Base-by-base conservation (phyloP, 768 basidiomycete genomes). In the Scleroderma citrinum region DNA sequence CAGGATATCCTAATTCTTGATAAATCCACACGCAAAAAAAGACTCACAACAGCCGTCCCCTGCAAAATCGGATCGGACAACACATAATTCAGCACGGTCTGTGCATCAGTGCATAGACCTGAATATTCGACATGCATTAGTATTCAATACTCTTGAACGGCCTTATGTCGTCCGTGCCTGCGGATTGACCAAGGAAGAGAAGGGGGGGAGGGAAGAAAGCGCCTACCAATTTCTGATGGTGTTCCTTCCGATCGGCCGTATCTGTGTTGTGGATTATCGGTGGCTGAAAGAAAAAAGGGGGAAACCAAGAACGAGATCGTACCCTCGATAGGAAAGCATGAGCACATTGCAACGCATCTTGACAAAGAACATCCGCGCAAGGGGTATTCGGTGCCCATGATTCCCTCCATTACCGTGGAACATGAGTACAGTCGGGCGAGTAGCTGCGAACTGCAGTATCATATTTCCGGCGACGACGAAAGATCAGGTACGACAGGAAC, bases 291-390 rank as follows among this genome's bases (percentile, higher is more conserved):
- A 34, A 26, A 17, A 26, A 21, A 31, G 29, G 46, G 42, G 32
- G 23, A 24, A 44, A 39, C 8, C 16, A 46, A 49, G 12, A 13
- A 29, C 14, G 16, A 24, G 7, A 66, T 29, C 82, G 50, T 58
- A 90, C 87, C 93, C 93, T 60, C 95, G 72, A 62, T 99, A 99
- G 42, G 88, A 92, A 51, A 95, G 70, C 85, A 97, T 92, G 35
- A 98, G 71, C 3, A 96, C 92, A 61, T 98, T 97, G 65, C 92
- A 96, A 14, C 89, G 76, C 81, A 92, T 83, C 59, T 81, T 80
- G 41, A 80, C 68, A 60, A 78, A 89, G 62, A 97, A 95, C 30
- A 91, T 77, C 44, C 78, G 77, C 0, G 88, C 94, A 23, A 96
- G 71, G 2, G 93, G 95, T 61, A 97, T 78, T 21, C 95, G 79